Evolutionary conservation across 805 yeast species (phyloP).

Genomic region (Yamadazyma paraphyllophila): DNA sequence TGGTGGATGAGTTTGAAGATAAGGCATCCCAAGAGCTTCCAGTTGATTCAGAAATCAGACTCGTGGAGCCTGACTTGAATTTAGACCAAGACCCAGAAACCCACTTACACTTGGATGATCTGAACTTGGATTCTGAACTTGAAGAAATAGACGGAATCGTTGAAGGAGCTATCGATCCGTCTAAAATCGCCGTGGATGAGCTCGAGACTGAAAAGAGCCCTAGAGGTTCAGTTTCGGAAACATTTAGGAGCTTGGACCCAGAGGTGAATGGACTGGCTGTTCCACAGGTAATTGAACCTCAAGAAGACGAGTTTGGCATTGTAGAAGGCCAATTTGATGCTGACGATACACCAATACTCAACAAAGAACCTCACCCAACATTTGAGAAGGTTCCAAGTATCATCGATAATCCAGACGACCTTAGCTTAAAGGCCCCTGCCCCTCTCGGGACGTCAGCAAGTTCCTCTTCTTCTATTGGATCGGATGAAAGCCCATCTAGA

Average conservation of each 20-base stretch:
- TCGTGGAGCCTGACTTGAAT: neutral
- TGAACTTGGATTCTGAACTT: slow-evolving; percentile 1
- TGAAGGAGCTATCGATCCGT: slow-evolving; percentile 18
- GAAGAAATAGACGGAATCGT: neutral
- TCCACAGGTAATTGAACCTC: slow-evolving; percentile 6
- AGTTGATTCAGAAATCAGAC: neutral
- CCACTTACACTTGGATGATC: too few relatives aligned
- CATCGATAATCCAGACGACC: slow-evolving; percentile 13
- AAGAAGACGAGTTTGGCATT: slow-evolving; percentile 24
- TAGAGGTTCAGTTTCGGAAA: neutral
- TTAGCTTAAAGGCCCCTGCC: slow-evolving; percentile 22
- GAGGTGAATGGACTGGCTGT: neutral
- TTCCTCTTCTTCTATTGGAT: slow-evolving; percentile 32
- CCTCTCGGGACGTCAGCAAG: slow-evolving; percentile 16
- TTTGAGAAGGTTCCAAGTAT: slow-evolving; percentile 31
- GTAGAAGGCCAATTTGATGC: slow-evolving; percentile 20
- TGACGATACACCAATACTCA: slow-evolving; percentile 25
- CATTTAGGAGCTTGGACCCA: neutral
- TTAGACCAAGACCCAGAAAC: neutral
- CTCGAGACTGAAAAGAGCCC: slow-evolving; percentile 16
- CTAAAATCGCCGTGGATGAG: slow-evolving; percentile 25
- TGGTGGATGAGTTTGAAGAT: slow-evolving; percentile 16
- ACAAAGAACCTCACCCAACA: slow-evolving; percentile 23
- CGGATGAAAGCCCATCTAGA: slow-evolving; percentile 26
- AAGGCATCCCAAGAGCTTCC: slow-evolving; percentile 8